Evolutionary conservation across 1,139 yeast species (phyloP).

Genomic region (Protomyces macrosporus): DNA sequence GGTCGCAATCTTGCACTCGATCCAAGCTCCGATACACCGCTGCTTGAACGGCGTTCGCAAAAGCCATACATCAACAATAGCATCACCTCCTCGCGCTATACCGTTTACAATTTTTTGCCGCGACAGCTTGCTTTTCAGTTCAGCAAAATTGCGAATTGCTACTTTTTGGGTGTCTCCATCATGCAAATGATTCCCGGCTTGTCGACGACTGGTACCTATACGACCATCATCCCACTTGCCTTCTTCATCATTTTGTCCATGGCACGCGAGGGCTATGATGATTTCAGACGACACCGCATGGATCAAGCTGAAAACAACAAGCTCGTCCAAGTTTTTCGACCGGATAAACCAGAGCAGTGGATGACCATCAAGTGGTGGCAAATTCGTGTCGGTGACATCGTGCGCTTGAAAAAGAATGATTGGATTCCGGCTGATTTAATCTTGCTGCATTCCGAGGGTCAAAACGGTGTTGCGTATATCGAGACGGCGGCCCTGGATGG

Average conservation of each 20-base stretch:
- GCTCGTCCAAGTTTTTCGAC: slow-evolving; percentile 43
- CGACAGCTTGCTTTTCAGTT: slow-evolving; percentile 85
- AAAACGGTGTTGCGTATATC: slow-evolving; percentile 68
- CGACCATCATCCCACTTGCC: slow-evolving; percentile 83
- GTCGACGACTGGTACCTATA: slow-evolving; percentile 96
- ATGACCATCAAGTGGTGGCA: slow-evolving; percentile 55
- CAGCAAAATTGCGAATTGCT: slow-evolving; percentile 73
- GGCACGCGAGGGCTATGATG: slow-evolving; percentile 89
- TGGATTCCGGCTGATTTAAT: slow-evolving; percentile 91
- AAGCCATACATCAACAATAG: slow-evolving; percentile 60
- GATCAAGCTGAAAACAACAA: slow-evolving; percentile 82
- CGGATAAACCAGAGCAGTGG: background rate
- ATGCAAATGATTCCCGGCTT: slow-evolving; percentile 94
- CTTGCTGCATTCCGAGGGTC: slow-evolving; percentile 60
- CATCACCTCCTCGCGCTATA: slow-evolving; percentile 84
- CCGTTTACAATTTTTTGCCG: slow-evolving; percentile 74
- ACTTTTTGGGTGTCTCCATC: slow-evolving; percentile 56
- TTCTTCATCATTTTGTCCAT: slow-evolving; percentile 88
- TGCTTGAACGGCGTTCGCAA: slow-evolving; percentile 61
- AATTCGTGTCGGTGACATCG: slow-evolving; percentile 76
- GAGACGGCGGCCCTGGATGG: slow-evolving; percentile 99
- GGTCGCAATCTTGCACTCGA: slow-evolving; percentile 36
- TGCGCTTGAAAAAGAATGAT: slow-evolving; percentile 68
- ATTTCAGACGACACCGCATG: slow-evolving; percentile 76
- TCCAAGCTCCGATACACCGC: slow-evolving; percentile 20